Percentiles rank a stretch among this genome's conserved stretches.
Evolutionary conservation across 805 yeast species (phyloP).

Genomic region (Pichia occidentalis): DNA sequence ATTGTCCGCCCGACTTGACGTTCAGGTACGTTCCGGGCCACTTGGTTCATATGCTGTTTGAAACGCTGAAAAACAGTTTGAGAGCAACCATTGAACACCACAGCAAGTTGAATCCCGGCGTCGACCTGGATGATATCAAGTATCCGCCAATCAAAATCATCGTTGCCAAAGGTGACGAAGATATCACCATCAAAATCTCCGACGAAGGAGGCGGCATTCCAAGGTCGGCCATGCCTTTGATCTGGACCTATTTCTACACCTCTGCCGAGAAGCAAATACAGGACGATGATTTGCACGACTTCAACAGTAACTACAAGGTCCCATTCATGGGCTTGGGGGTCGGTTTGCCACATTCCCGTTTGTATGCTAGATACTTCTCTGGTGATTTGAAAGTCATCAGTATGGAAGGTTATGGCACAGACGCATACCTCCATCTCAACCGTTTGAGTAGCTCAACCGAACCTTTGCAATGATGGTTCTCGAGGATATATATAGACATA

Average conservation of each 20-base stretch:
- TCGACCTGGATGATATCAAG: conserved; percentile 51
- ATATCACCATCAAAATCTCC: conserved; percentile 81
- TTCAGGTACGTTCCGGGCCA: conserved; percentile 95
- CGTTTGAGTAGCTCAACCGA: conserved; percentile 68
- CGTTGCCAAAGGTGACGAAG: conserved; percentile 84
- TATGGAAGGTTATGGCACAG: conserved; percentile 95
- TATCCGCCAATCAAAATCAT: conserved; percentile 84
- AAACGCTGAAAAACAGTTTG: conserved; percentile 77
- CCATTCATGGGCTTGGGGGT: conserved; percentile 96
- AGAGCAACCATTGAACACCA: conserved; percentile 86
- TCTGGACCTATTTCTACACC: conserved; percentile 89
- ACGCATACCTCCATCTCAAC: conserved; percentile 81
- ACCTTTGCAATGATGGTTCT: conserved; percentile 43
- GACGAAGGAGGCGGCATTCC: conserved; percentile 96
- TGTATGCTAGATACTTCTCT: conserved; percentile 85
- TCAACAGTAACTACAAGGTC: conserved; percentile 40
- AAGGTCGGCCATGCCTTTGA: conserved; percentile 71
- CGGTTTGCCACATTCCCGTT: conserved; percentile 78
- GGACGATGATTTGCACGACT: conserved; percentile 24
- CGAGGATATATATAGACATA: too few species aligned
- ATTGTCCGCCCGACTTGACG: conserved; percentile 67
- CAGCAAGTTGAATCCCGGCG: conserved; percentile 45
- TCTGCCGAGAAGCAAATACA: conserved; percentile 67
- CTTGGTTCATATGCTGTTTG: conserved; percentile 84
- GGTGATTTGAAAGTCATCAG: conserved; percentile 82